These are phyloP conservation scores for Trichoderma afroharzianum DNA, from an alignment of 2,329 filamentous ascomycete genomes.

Conservation along the genomic window DNA sequence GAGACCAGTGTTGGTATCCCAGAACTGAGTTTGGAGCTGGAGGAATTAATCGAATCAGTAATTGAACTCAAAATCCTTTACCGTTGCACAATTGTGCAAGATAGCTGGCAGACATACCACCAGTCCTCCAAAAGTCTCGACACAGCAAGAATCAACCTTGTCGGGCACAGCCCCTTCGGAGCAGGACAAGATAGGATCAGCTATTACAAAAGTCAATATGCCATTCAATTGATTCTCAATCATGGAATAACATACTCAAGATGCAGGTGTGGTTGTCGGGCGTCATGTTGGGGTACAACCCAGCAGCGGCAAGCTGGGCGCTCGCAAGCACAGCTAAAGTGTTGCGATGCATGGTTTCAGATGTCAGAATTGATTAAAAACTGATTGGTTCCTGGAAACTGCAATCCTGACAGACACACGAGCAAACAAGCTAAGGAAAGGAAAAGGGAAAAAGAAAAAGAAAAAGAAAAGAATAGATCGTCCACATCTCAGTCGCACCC, in stretches of 20 bases:
- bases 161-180: constrained; percentile 41
- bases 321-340: constrained; percentile 25
- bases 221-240: neutral
- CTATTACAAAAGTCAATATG: neutral
- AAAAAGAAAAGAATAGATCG: neutral
- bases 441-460: too few species aligned
- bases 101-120: constrained; percentile 33
- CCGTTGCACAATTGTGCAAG: neutral
- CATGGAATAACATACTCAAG: constrained; percentile 34
- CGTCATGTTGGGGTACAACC: constrained; percentile 43
- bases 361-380: neutral
- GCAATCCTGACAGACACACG: neutral
- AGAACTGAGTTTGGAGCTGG: constrained; percentile 58
- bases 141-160: constrained; percentile 59
- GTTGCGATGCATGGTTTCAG: constrained; percentile 26
- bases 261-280: constrained; percentile 55
- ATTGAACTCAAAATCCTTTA: neutral
- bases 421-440: neutral
- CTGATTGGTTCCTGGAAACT: neutral
- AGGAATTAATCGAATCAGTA: neutral
- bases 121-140: constrained; percentile 62
- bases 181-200: constrained; percentile 43
- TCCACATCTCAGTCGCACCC: neutral
- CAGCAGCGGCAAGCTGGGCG: constrained; percentile 32
- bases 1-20: constrained; percentile 60